phyloP scores from a whole-genome alignment of 2,329 filamentous ascomycete species.

The Hymenoscyphus infarciens region DNA sequence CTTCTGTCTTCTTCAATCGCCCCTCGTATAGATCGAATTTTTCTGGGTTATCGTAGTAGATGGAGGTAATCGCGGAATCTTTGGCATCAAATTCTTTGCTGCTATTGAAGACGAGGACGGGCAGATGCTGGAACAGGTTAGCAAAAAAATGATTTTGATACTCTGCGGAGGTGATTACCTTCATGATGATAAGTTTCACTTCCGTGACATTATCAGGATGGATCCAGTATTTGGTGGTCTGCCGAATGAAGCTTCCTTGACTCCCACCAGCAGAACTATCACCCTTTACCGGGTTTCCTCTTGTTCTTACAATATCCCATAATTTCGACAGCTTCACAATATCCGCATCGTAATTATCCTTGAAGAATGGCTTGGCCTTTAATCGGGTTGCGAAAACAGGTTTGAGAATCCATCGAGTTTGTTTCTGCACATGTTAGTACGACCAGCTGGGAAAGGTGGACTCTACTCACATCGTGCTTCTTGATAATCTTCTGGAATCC shows the following conservation, averaged over 20 bases:
- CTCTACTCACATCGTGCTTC: slow-evolving; percentile 81
- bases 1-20: slow-evolving; percentile 94
- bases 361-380: slow-evolving; percentile 97
- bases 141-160: slow-evolving; percentile 1
- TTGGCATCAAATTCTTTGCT: slow-evolving; percentile 92
- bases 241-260: slow-evolving; percentile 92
- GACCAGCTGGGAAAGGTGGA: neutral
- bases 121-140: slow-evolving; percentile 63
- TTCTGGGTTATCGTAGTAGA: slow-evolving; percentile 95
- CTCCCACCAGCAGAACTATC: slow-evolving; percentile 86
- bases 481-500: slow-evolving; percentile 99
- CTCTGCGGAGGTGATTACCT: slow-evolving; percentile 44
- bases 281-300: slow-evolving; percentile 87
- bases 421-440: slow-evolving; percentile 61
- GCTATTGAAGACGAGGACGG: slow-evolving; percentile 94
- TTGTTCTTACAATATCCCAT: slow-evolving; percentile 90
- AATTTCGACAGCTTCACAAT: slow-evolving; percentile 92
- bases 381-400: slow-evolving; percentile 94
- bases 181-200: slow-evolving; percentile 94
- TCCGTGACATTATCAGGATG: slow-evolving; percentile 98
- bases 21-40: slow-evolving; percentile 94
- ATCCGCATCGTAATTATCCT: slow-evolving; percentile 96
- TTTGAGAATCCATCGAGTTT: slow-evolving; percentile 87
- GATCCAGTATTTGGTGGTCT: slow-evolving; percentile 99
- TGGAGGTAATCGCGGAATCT: slow-evolving; percentile 94